Evolutionary conservation across 208 protist genomes (phyloP).

Genomic region (Leptomonas pyrrhocoris): DNA sequence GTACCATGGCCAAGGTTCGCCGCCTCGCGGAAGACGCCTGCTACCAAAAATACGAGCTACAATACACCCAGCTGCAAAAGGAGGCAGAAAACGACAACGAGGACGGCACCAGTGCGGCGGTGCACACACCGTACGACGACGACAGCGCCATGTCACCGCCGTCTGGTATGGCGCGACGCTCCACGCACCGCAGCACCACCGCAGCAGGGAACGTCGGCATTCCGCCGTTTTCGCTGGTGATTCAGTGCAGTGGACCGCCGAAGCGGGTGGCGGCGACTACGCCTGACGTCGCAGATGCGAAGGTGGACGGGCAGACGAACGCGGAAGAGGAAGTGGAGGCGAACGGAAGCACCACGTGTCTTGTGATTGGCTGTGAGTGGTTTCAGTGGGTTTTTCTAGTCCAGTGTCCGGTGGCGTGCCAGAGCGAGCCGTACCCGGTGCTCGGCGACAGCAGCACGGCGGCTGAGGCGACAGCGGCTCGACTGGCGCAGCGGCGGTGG

Average conservation of each 20-base stretch:
- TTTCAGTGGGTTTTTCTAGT: conserved; percentile 44
- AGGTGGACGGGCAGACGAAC: not conserved
- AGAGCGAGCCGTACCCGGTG: conserved; percentile 26
- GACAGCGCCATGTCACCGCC: conserved; percentile 17
- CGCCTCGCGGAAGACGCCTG: conserved; percentile 26
- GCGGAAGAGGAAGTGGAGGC: not conserved
- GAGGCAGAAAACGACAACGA: conserved; percentile 21
- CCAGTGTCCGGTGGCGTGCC: conserved; percentile 31
- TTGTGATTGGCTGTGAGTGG: conserved; percentile 51
- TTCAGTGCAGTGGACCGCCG: conserved; percentile 29
- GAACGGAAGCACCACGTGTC: not conserved
- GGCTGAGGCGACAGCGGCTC: not conserved
- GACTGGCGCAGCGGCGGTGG: conserved; percentile 25
- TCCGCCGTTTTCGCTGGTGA: conserved; percentile 44
- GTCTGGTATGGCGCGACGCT: conserved; percentile 12
- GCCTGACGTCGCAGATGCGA: not conserved
- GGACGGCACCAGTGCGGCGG: not conserved
- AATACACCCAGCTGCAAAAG: conserved; percentile 28
- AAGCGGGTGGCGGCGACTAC: not conserved
- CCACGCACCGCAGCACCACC: conserved; percentile 9
- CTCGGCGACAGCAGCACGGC: not conserved
- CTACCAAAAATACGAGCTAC: conserved; percentile 30
- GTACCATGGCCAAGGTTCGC: conserved; percentile 14
- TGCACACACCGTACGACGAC: conserved; percentile 7
- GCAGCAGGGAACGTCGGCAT: conserved; percentile 20